Conservation (phyloP, 1,139 yeast genomes). For the Nakaseomyces glabratus region DNA sequence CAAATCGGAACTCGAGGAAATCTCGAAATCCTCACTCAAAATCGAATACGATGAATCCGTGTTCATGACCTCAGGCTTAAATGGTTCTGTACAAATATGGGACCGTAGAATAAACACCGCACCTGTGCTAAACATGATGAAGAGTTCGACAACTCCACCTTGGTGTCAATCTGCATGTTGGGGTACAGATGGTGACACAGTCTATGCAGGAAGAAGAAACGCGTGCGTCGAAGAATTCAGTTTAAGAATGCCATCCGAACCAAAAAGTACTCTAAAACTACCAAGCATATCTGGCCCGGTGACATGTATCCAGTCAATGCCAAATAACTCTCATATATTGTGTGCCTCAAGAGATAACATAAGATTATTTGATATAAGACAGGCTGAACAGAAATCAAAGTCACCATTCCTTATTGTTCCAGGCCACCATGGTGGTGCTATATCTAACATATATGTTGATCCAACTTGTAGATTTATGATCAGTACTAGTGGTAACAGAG, state of each 20-base stretch:
- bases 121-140: conserved; percentile 47
- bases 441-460: conserved; percentile 66
- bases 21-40: conserved; percentile 22
- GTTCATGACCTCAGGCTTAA: conserved; percentile 73
- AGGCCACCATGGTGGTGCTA: conserved; percentile 58
- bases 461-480: conserved; percentile 82
- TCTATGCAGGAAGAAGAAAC: conserved; percentile 84
- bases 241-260: conserved; percentile 48
- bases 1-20: conserved; percentile 21
- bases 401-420: conserved; percentile 49
- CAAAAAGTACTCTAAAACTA: conserved; percentile 54
- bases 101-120: conserved; percentile 49
- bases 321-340: conserved; percentile 66
- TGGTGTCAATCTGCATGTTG: conserved; percentile 95
- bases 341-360: conserved; percentile 91
- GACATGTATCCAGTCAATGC: conserved; percentile 69
- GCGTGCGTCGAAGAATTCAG: conserved; percentile 82
- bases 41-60: conserved; percentile 44
- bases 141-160: conserved; percentile 70
- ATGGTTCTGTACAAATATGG: conserved; percentile 80
- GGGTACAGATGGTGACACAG: conserved; percentile 73
- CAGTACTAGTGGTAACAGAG: conserved; percentile 89
- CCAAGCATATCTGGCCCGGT: conserved; percentile 92
- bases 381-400: conserved; percentile 31
- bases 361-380: conserved; percentile 58